Base-by-base conservation (phyloP, 768 basidiomycete species). In the Psilocybe cyanescens region DNA sequence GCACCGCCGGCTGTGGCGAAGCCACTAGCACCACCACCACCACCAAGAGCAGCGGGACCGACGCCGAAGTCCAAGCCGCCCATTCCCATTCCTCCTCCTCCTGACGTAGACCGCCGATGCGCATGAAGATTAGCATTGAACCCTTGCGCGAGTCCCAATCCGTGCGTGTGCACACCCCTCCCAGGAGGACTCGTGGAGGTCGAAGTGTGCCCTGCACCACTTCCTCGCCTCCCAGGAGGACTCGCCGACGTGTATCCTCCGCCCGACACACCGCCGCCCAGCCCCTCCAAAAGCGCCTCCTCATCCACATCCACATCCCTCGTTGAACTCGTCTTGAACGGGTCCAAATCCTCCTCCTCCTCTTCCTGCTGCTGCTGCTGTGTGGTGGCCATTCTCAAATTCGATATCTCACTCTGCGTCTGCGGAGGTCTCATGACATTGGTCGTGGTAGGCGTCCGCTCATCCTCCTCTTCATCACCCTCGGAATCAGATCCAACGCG, bases 301-400 rank as follows among this genome's bases (percentile, higher is more conserved):
- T 74, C 70, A 16, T 76, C 74, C 17, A 72, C 72, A 51, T 72
- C 37, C 47, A 70, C 67, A 59, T 78, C 81, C 57, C 68, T 71
- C 48, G 72, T 44, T 39, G 71, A 67, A 60, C 78, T 82, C 59
- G 68, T 72, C 62, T 73, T 71, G 63, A 82, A 82, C 1, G 81
- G 80, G 56, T 82, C 76, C 14, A 77, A 47, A 54, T 78, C 79
- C 4, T 78, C 79, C 30, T 74, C 78, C 3, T 71, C 73, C 11
- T 70, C 68, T 7, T 65, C 57, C 28, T 59, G 54, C 12, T 37
- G 28, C 30, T 44, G 56, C 19, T 57, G 48, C 16, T 44, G 35
- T 33, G 44, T 63, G 8, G 57, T n/a, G 11, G 61, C 14, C 28
- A n/a, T 45, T 35, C 55, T 45, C 29, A 48, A 12, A 19, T 33